Evolutionary conservation across 1,284 basidiomycete genomes (phyloP), one percentile per base, ranked within the genome.

Genomic region (Leccinum pachyderme): DNA sequence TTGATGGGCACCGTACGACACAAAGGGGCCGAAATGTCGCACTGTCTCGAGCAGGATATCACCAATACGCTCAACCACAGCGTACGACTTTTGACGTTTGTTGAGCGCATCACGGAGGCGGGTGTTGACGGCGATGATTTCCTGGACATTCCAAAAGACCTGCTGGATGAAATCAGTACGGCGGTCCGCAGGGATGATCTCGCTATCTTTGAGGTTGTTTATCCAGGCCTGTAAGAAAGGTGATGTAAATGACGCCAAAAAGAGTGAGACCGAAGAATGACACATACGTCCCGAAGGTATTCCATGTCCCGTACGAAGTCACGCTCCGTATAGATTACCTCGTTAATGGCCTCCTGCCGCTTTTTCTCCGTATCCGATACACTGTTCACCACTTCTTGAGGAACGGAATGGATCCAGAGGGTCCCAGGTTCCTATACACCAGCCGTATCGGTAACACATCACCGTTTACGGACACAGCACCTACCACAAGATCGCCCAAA

Each of bases 241-340:
- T 56, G 12, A 49, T 54, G 49, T 41, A 31, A 12, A 56, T 47
- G 32, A 46, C 15, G 27, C 5, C 5, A 18, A 27, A 18, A 27
- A n/a, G 15, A 31, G 52, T 50, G 44, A 53, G 37, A 50, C 15
- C 22, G 4, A 61, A 47, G 28, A 53, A 47, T 29, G 28, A 53
- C 3, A 75, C 90, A 66, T 64, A 95, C 91, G 70, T 99, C 96
- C 57, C 95, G 89, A 44, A 99, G 81, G 70, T 99, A 99, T 73
- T 99, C 97, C 82, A 99, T 86, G 73, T 98, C 96, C 53, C 93
- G 83, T 43, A 99, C 95, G 73, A 98, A 99, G 75, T 98, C 95
- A 18, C 95, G 84, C 71, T 99, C 97, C 15, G 97, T 99, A 71
- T 98, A 98, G 53, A 98, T 96, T 61, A 98, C 93, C 76, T 99